Evolutionary conservation across 2,329 filamentous ascomycete species (phyloP), one percentile per base, ranked within the genome.

Genomic region (Botrytis tulipae): DNA sequence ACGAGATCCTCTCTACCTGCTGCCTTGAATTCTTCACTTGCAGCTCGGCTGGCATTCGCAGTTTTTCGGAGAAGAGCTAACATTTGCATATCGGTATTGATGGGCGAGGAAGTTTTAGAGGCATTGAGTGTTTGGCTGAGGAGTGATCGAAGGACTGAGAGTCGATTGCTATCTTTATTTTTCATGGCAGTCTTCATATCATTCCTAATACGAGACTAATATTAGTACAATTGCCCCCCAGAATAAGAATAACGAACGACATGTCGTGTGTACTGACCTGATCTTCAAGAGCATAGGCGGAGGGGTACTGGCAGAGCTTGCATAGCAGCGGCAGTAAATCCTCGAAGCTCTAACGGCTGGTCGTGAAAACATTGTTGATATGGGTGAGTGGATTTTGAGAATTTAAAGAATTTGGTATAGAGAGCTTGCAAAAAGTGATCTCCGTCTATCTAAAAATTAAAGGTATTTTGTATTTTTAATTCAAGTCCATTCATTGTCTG

Each of bases 111-210:
- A 22, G 92, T 93, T 83, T 95, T 95, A 81, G 90, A 91, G 48
- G 91, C 90, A 82, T 94, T 95, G 78, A 91, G 90, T 75, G 92
- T 89, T 75, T 91, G 88, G 46, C 91, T 86, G 76, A 95, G 86
- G 75, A 95, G 84, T 59, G 86, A 82, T 77, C 93, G 91, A 67
- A 95, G 86, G 54, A 93, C 92, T 57, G 87, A 84, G 40, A 95
- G 88, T 3, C 91, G 89, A 40, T 88, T 84, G 40, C 85, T 82
- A 80, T 92, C 89, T 82, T 91, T 92, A 77, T 85, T 85, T 74
- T 87, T 86, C 90, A 92, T 91, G 67, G 90, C 89, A 16, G 85
- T 82, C 83, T 92, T 92, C 75, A 92, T 84, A 77, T 92, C 90
- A 76, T 78, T 78, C 59, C 82, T 83, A 70, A 57, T 60, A n/a